A percentile compares a stretch with the other conserved stretches of the same genome.
These are phyloP conservation scores for Mycena pura DNA, from an alignment of 768 basidiomycete genomes.

Conservation along the genomic window DNA sequence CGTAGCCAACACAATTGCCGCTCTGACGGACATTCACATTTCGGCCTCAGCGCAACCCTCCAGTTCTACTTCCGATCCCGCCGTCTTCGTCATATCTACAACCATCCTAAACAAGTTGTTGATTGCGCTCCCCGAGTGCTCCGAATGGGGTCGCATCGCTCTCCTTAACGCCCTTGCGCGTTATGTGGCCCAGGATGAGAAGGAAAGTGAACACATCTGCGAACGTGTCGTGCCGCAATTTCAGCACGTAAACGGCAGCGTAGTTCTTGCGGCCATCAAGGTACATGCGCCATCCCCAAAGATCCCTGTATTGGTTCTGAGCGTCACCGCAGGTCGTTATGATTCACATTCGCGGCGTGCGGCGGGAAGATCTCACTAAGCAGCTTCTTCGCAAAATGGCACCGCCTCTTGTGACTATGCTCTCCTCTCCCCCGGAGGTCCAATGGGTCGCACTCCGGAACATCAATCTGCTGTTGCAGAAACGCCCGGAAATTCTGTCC, in stretches of 20 bases:
- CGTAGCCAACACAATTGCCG: slow-evolving; percentile 97
- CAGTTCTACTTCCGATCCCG: slow-evolving; percentile 62
- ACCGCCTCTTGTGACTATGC: slow-evolving; percentile 91
- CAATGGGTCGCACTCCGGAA: slow-evolving; percentile 99
- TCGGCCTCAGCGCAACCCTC: slow-evolving; percentile 67
- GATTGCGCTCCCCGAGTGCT: slow-evolving; percentile 96
- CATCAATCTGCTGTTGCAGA: slow-evolving; percentile 95
- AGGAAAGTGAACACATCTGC: slow-evolving; percentile 98
- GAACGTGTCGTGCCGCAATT: slow-evolving; percentile 98
- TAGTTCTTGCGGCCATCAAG: slow-evolving; percentile 96
- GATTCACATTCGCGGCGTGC: slow-evolving; percentile 91
- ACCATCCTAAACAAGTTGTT: slow-evolving; percentile 86
- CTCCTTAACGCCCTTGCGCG: slow-evolving; percentile 86
- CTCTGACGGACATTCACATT: slow-evolving; percentile 90
- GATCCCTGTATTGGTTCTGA: background rate
- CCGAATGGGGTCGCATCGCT: slow-evolving; percentile 98
- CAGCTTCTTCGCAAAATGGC: slow-evolving; percentile 96
- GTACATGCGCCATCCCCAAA: slow-evolving; percentile 45
- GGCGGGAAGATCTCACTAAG: slow-evolving; percentile 82
- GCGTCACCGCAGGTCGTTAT: slow-evolving; percentile 83
- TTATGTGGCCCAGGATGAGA: slow-evolving; percentile 84
- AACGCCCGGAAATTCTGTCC: slow-evolving; percentile 85
- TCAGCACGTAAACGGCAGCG: slow-evolving; percentile 95
- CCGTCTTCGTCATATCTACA: slow-evolving; percentile 83
- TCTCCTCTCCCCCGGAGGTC: slow-evolving; percentile 96